Base-by-base conservation (phyloP, 2,329 filamentous ascomycete species). In the Phialocephala sp. region DNA sequence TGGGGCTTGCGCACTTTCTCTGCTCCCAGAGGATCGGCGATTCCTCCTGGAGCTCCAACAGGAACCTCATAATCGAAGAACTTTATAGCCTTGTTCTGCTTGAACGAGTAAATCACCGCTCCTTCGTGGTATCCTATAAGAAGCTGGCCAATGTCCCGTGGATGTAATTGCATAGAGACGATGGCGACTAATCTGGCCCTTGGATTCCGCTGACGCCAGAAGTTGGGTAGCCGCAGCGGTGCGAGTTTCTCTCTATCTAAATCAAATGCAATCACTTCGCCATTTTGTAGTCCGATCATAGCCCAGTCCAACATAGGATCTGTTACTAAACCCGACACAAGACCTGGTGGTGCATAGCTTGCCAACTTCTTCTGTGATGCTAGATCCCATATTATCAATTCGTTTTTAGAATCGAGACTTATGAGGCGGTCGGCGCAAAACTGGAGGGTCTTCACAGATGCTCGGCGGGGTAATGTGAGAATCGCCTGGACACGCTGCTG, bases 261-360 rank as follows among this genome's bases (percentile, higher is more conserved):
- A 77, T 99, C 95, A 76, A 94, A 99, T n/a, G 93, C 92, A 66
- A 94, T 84, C 12, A 98, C 84, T 65, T 98, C 94, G 66, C 94
- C 93, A 74, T 86, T 91, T 69, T 91, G 88, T 68, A 93, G 81
- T 14, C 93, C 95, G 54, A 98, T 82, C 68, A 99, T 90, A 43
- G 90, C 93, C 88, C 96, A 99, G 77, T 99, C 95, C 66, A 99
- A 83, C 80, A 92, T 92, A 0, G 94, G 93, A 76, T 99, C 95
- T 8, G 91, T 93, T 64, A 91, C 84, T 73, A 98, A 77, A 37
- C 87, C 85, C 15, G 87, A 89, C 22, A 94, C 91, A 58, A 88
- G 85, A 6, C 92, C 93, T 0, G 93, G 91, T 11, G 93, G 89
- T 4, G 91, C 87, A 75, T 93, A 90, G 39, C 87, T 88, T 32